Conservation (phyloP, 2,329 filamentous ascomycete species). For the Fusarium bulbicola region DNA sequence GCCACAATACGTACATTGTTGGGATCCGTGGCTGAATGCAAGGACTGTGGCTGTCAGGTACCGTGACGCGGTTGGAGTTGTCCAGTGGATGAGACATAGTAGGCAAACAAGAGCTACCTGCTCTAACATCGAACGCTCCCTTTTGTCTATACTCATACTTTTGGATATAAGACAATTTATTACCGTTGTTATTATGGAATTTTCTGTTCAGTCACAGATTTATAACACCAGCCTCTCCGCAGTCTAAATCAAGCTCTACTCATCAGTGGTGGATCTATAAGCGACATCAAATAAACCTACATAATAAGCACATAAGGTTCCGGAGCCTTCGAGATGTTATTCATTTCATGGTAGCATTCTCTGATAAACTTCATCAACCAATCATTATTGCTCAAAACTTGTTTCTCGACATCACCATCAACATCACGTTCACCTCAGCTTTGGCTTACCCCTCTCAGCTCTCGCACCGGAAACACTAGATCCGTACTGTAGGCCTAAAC, state of each 20-base stretch:
- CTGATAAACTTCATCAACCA: background rate
- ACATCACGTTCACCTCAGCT: background rate
- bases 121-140: constrained; percentile 23
- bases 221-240: background rate
- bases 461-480: background rate
- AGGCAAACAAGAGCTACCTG: constrained; percentile 6
- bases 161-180: background rate
- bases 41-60: constrained; percentile 22
- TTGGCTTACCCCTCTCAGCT: constrained; percentile 29
- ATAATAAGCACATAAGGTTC: constrained; percentile 8
- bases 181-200: background rate
- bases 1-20: background rate
- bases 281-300: constrained; percentile 14
- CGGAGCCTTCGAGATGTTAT: constrained; percentile 23
- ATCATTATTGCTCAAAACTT: background rate
- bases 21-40: constrained; percentile 7
- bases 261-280: constrained; percentile 31
- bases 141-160: background rate
- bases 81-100: constrained; percentile 27
- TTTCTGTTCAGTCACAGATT: background rate
- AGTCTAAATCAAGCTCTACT: constrained; percentile 13
- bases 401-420: background rate
- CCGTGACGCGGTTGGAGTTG: constrained; percentile 30
- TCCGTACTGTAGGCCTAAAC: constrained; percentile 2
- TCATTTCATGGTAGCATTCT: constrained; percentile 10